Base-by-base conservation (phyloP, 2,329 filamentous ascomycete species). In the Diaporthe citriasiana region DNA sequence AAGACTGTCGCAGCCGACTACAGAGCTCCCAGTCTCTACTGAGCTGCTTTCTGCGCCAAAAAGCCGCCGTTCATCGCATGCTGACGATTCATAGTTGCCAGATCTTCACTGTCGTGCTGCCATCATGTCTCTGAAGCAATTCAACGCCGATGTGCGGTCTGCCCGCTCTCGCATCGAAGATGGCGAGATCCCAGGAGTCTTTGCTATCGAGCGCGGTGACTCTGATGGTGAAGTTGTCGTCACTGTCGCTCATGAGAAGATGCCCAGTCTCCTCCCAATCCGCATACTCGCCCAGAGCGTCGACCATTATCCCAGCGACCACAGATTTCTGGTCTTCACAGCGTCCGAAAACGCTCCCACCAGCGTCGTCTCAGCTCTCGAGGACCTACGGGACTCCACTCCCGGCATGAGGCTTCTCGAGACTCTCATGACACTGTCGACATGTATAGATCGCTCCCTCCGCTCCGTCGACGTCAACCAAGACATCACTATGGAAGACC, bases 201-300 rank as follows among this genome's bases (percentile, higher is more conserved):
- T 83, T 63, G 80, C 86, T 45, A 83, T 97, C 33, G 83, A 84
- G 45, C 84, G 85, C 47, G 93, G 93, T 22, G 90, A 92, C 7
- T 92, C 93, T 42, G 93, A 96, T 81, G 94, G 93, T 68, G 90
- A 93, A 73, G 86, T 97, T 73, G 87, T 87, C 19, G 93, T 96
- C 80, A 85, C 82, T 6, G 93, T 85, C 75, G 76, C 71, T 13
- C 80, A 83, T 70, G 59, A 79, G 3, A 56, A 66, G 10, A 72
- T 84, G 3, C 51, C 74, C 1, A 27, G 68, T 4, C 76, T 80
- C 22, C 73, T 88, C 6, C 77, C 82, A 30, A 80, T 89, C 10
- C 84, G 81, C 25, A 79, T 84, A 7, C 78, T 85, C 8, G 81
- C 82, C 77, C 50, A 76, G 78, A 77, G 83, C 79, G 66, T 84